These are phyloP conservation scores for Yarrowia sp. DNA, from an alignment of 805 yeast species.

Conservation along the genomic window DNA sequence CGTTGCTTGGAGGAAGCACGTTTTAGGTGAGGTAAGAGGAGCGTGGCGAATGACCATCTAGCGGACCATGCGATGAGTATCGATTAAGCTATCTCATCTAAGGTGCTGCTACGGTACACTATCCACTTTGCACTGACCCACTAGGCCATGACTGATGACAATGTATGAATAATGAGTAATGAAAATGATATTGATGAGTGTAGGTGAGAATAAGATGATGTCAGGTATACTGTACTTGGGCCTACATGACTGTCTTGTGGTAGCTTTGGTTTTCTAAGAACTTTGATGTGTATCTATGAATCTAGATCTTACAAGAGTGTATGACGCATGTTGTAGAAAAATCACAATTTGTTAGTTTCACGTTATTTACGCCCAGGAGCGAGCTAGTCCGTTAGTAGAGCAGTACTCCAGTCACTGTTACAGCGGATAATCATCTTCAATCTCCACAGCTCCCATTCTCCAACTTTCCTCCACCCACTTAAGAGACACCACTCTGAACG, in stretches of 20 bases:
- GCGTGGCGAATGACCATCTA: neutral
- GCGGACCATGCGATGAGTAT: too few species aligned
- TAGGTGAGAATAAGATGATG: neutral
- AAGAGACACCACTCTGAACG: conserved; percentile 21
- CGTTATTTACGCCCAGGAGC: too few species aligned
- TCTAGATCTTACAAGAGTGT: too few species aligned
- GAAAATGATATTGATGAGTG: conserved; percentile 17
- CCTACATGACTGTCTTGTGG: too few species aligned
- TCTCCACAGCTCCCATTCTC: neutral
- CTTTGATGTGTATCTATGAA: too few species aligned
- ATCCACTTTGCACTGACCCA: too few species aligned
- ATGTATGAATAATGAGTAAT: conserved; percentile 39
- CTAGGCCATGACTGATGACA: conserved; percentile 20
- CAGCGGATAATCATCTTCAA: conserved; percentile 21
- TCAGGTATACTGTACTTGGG: too few species aligned
- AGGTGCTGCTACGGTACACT: too few species aligned
- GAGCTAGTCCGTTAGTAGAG: too few species aligned
- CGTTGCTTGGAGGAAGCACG: conserved; percentile 23
- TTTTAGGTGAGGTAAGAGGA: neutral
- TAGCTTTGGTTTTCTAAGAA: too few species aligned
- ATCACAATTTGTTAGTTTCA: too few species aligned
- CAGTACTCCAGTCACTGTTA: neutral
- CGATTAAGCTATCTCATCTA: neutral
- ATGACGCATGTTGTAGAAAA: too few species aligned
- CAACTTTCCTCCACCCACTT: conserved; percentile 32